Conservation (phyloP, 2,329 filamentous ascomycete genomes). For the Microascus cirrosus region DNA sequence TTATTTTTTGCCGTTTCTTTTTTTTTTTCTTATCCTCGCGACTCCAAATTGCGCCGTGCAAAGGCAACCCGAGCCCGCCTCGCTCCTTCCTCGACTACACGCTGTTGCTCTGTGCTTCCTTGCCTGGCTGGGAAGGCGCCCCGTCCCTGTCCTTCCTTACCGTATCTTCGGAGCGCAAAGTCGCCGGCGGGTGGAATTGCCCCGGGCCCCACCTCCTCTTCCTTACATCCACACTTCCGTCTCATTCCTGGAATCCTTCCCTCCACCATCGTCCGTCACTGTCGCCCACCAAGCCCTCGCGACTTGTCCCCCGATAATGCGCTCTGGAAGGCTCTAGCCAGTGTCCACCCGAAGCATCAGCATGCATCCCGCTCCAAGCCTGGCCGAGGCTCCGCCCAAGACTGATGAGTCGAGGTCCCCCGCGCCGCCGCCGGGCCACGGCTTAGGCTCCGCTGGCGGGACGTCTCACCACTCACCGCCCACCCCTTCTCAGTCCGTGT, state of each 20-base stretch:
- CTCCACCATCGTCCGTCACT: too few species aligned
- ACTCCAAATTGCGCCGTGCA: background rate
- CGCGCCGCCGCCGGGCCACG: slow-evolving; percentile 7
- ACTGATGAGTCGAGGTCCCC: slow-evolving; percentile 14
- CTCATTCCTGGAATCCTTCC: slow-evolving; percentile 6
- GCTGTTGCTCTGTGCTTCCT: slow-evolving; percentile 5
- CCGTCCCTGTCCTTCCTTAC: slow-evolving; percentile 5
- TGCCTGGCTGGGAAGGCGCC: slow-evolving; percentile 5
- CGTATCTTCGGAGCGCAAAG: background rate
- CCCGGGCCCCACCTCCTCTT: slow-evolving; percentile 4
- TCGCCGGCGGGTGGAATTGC: background rate
- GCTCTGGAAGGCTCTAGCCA: background rate
- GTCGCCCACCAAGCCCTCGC: slow-evolving; percentile 1
- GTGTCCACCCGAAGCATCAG: slow-evolving; percentile 7
- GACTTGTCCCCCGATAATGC: slow-evolving; percentile 4
- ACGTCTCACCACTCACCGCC: slow-evolving; percentile 11
- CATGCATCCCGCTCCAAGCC: slow-evolving; percentile 27
- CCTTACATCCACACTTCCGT: background rate
- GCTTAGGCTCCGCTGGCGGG: slow-evolving; percentile 12
- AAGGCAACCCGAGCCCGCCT: background rate
- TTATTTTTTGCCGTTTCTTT: background rate
- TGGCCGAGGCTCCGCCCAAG: slow-evolving; percentile 20
- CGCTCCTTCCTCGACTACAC: background rate
- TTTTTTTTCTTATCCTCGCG: background rate
- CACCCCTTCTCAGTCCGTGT: slow-evolving; percentile 12